Percentiles rank a stretch among this genome's conserved stretches.
Conservation (phyloP, 2,329 filamentous ascomycete genomes). For the Microthyrium microscopicum region DNA sequence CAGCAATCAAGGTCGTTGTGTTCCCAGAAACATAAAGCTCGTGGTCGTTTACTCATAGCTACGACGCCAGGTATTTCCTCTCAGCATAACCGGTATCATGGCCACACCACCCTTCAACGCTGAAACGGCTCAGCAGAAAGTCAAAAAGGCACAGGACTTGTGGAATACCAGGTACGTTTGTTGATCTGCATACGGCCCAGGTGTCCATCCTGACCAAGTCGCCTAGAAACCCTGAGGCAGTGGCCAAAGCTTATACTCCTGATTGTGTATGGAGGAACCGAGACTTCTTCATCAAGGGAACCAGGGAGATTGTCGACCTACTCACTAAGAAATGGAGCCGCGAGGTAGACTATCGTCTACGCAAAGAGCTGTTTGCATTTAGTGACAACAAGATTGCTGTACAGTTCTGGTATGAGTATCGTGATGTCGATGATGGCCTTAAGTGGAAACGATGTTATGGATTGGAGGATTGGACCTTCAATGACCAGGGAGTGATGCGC, state of each 20-base stretch:
- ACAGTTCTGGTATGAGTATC: constrained; percentile 81
- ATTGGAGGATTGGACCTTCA: constrained; percentile 66
- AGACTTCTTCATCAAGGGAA: constrained; percentile 50
- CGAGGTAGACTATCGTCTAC: constrained; percentile 55
- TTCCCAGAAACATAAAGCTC: too few relatives aligned
- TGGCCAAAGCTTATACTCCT: constrained; percentile 58
- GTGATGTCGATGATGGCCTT: constrained; percentile 43
- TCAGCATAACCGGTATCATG: constrained; percentile 17
- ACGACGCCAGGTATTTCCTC: too few relatives aligned
- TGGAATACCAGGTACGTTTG: constrained; percentile 58
- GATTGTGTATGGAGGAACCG: constrained; percentile 73
- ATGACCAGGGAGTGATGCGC: constrained; percentile 50
- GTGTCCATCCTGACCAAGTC: not conserved
- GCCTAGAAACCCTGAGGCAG: constrained; percentile 41
- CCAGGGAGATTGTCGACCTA: constrained; percentile 49
- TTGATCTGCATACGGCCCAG: constrained; percentile 6
- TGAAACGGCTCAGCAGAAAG: constrained; percentile 56
- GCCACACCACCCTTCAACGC: constrained; percentile 56
- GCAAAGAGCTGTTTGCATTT: constrained; percentile 75
- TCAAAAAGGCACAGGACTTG: constrained; percentile 66
- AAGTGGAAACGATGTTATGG: constrained; percentile 83
- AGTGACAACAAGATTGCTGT: constrained; percentile 63
- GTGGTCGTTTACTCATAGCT: too few relatives aligned
- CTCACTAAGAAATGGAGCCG: constrained; percentile 57
- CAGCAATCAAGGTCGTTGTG: too few relatives aligned